Evolutionary conservation across 768 basidiomycete genomes (phyloP).

Genomic region (Naganishia antarctica): DNA sequence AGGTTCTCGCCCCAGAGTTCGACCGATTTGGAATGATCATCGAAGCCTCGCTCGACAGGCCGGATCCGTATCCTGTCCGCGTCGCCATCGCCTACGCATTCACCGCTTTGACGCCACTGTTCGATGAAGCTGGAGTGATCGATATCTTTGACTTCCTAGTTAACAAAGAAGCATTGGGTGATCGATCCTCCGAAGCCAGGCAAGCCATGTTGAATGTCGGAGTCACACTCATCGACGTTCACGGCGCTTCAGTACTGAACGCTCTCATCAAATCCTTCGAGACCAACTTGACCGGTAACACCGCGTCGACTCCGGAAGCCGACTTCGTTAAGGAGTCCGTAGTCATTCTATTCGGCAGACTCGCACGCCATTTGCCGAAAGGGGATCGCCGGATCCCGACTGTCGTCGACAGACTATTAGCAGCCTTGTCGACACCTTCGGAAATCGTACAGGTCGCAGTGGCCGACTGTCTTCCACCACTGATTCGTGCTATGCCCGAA

Average conservation of each 20-base stretch:
- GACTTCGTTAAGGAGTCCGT: constrained; percentile 93
- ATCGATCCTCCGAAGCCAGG: constrained; percentile 73
- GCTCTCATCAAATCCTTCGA: constrained; percentile 79
- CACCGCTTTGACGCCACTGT: constrained; percentile 62
- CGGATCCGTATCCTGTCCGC: constrained; percentile 83
- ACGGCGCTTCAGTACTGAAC: constrained; percentile 67
- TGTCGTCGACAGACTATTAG: constrained; percentile 78
- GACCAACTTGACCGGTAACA: constrained; percentile 59
- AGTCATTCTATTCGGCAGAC: constrained; percentile 86
- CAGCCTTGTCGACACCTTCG: constrained; percentile 84
- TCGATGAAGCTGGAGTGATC: constrained; percentile 60
- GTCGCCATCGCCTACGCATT: constrained; percentile 69
- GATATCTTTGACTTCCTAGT: constrained; percentile 81
- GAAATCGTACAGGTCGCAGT: constrained; percentile 96
- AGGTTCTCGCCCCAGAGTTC: constrained; percentile 81
- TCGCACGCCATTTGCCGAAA: constrained; percentile 77
- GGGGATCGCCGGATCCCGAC: constrained; percentile 70
- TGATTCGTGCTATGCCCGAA: constrained; percentile 67
- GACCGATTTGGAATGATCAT: constrained; percentile 96
- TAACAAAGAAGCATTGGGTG: constrained; percentile 78
- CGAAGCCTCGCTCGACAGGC: constrained; percentile 72
- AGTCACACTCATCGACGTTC: constrained; percentile 71
- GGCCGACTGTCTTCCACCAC: constrained; percentile 85
- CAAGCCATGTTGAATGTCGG: constrained; percentile 83
- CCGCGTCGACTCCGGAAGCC: constrained; percentile 63